Percentiles rank a stretch among this genome's conserved stretches.
Evolutionary conservation across 441 rosid species (phyloP).

Genomic region (Syzygium malaccense): DNA sequence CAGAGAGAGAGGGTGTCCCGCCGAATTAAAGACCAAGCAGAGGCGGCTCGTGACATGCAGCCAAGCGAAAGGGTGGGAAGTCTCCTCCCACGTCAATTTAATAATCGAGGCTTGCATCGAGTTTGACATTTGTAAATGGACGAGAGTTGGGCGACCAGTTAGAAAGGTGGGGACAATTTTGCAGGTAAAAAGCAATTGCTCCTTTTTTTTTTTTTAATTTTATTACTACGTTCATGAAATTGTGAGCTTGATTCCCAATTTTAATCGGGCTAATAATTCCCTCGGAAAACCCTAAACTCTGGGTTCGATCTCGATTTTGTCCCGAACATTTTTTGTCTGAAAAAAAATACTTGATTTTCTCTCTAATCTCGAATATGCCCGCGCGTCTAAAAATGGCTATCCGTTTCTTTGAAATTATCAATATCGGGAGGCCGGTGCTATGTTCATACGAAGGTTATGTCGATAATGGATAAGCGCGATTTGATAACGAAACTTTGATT

Average conservation of each 20-base stretch:
- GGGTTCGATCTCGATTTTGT: not conserved
- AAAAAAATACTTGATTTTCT: not conserved
- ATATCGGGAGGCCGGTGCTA: accelerated
- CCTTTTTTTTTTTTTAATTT: accelerated
- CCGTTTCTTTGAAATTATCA: not conserved
- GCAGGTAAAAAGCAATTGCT: not conserved
- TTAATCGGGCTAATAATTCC: not conserved
- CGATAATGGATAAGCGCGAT: accelerated
- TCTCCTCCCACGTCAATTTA: not conserved
- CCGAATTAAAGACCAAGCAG: not conserved
- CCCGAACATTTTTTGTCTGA: not conserved
- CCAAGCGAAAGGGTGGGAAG: not conserved
- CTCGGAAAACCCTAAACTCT: not conserved
- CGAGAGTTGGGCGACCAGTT: not conserved
- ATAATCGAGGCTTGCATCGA: not conserved
- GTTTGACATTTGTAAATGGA: not conserved
- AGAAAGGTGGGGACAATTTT: not conserved
- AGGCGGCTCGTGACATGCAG: not conserved
- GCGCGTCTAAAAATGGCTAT: accelerated
- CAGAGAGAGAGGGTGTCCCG: not conserved
- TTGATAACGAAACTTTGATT: not conserved
- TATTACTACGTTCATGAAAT: not conserved
- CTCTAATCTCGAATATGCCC: accelerated
- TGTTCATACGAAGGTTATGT: accelerated
- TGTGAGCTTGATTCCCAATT: not conserved